Evolutionary conservation across 345 rosid species (phyloP).

Genomic region (Moringa oleifera): DNA sequence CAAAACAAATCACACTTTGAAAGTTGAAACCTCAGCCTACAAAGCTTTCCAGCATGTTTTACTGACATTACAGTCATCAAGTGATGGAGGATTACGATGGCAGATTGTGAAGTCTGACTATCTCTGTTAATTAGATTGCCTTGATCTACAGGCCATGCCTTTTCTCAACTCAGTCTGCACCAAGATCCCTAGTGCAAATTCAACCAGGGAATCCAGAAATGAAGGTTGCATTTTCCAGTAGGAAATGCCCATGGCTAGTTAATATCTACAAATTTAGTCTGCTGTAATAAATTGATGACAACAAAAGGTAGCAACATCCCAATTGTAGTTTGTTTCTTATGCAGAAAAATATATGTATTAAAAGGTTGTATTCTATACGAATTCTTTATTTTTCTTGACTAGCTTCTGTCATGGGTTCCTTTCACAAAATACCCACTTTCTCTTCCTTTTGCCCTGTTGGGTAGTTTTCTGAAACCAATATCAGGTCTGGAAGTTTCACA

Average conservation of each 20-base stretch:
- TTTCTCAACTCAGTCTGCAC: constrained; percentile 16
- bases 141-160: constrained; percentile 18
- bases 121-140: not conserved
- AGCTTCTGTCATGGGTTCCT: constrained; percentile 2
- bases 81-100: not conserved
- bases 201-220: constrained; percentile 5
- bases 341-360: constrained; percentile 3
- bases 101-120: too few species aligned
- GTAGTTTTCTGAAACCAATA: too few species aligned
- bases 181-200: constrained; percentile 16
- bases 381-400: constrained; percentile 5
- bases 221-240: constrained; percentile 10
- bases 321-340: constrained; percentile 13
- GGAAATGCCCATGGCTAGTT: constrained; percentile 17
- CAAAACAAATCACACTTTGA: too few species aligned
- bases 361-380: not conserved
- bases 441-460: constrained; percentile 10
- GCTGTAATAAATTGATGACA: constrained; percentile 21
- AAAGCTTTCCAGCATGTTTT: too few species aligned
- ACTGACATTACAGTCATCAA: not conserved
- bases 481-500: too few species aligned
- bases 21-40: too few species aligned
- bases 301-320: constrained; percentile 5
- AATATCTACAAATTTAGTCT: constrained; percentile 7
- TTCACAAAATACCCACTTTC: constrained; percentile 4